Percentiles rank a stretch among this genome's conserved stretches.
phyloP scores from a whole-genome alignment of 2,329 filamentous ascomycete species.

The Dothistroma pini region DNA sequence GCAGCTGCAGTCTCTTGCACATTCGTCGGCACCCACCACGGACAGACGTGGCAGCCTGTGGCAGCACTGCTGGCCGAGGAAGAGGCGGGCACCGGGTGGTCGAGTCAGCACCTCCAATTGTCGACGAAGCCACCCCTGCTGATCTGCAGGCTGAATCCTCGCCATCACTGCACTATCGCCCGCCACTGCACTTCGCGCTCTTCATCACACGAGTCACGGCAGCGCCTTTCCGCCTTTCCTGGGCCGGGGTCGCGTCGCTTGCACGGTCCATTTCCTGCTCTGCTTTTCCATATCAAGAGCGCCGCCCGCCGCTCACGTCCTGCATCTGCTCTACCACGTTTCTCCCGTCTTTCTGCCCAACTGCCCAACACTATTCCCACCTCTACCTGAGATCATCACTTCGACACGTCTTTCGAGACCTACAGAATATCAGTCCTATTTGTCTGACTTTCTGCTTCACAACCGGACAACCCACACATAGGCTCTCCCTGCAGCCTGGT shows the following conservation, averaged over 20 bases:
- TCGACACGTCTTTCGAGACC: slow-evolving; percentile 1
- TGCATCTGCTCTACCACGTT: slow-evolving; percentile 16
- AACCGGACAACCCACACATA: slow-evolving; percentile 7
- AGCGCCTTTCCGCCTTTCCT: background rate
- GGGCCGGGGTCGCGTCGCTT: background rate
- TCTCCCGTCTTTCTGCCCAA: slow-evolving; percentile 9
- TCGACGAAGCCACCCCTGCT: slow-evolving; percentile 4
- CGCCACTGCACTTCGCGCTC: slow-evolving; percentile 3
- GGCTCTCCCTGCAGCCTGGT: slow-evolving; percentile 26
- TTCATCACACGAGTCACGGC: slow-evolving; percentile 12
- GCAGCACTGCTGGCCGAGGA: background rate
- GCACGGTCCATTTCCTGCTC: background rate
- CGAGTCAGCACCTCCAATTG: slow-evolving; percentile 7
- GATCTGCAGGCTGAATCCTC: slow-evolving; percentile 1
- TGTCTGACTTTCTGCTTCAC: background rate
- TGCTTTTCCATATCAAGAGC: slow-evolving; percentile 25
- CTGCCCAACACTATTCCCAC: slow-evolving; percentile 15
- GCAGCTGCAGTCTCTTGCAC: background rate
- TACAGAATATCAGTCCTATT: slow-evolving; percentile 1
- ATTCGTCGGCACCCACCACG: background rate
- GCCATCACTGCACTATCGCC: slow-evolving; percentile 5
- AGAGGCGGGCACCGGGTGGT: background rate
- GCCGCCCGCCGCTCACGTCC: slow-evolving; percentile 17
- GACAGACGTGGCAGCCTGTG: background rate
- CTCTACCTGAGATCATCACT: background rate